Percentiles rank a stretch among this genome's conserved stretches.
phyloP scores from a whole-genome alignment of 805 yeast genomes.

The Metschnikowia henanensis region DNA sequence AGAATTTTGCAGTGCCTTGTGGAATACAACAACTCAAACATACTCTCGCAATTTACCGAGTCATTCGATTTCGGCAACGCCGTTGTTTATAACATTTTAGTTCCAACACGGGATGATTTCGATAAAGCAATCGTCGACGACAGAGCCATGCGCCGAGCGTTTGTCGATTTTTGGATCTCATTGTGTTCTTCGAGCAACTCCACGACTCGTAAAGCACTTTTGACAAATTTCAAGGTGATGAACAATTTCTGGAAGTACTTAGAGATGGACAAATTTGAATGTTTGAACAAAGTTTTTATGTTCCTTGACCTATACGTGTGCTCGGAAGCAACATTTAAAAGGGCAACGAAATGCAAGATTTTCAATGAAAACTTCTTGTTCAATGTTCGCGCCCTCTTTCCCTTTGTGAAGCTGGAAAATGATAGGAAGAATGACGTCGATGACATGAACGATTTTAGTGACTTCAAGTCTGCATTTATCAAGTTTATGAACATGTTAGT shows the following conservation, averaged over 20 bases:
- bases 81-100: constrained; percentile 55
- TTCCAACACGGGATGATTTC: constrained; percentile 48
- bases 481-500: constrained; percentile 50
- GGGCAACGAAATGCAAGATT: constrained; percentile 68
- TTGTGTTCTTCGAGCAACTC: constrained; percentile 47
- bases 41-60: constrained; percentile 58
- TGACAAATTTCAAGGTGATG: constrained; percentile 57
- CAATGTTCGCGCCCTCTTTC: constrained; percentile 52
- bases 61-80: constrained; percentile 67
- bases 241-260: constrained; percentile 68
- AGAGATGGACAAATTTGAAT: constrained; percentile 29
- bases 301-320: constrained; percentile 54
- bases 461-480: constrained; percentile 31
- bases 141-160: constrained; percentile 54
- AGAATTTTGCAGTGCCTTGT: constrained; percentile 54
- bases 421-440: constrained; percentile 17
- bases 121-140: constrained; percentile 32
- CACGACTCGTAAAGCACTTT: constrained; percentile 62
- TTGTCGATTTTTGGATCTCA: constrained; percentile 60
- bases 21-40: constrained; percentile 46
- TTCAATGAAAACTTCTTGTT: constrained; percentile 75
- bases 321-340: constrained; percentile 59
- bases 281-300: constrained; percentile 33
- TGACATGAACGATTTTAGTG: constrained; percentile 35
- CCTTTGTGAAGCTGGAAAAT: constrained; percentile 10